phyloP scores from a whole-genome alignment of 2,329 filamentous ascomycete species.

The Ascochyta viciae-villosae region DNA sequence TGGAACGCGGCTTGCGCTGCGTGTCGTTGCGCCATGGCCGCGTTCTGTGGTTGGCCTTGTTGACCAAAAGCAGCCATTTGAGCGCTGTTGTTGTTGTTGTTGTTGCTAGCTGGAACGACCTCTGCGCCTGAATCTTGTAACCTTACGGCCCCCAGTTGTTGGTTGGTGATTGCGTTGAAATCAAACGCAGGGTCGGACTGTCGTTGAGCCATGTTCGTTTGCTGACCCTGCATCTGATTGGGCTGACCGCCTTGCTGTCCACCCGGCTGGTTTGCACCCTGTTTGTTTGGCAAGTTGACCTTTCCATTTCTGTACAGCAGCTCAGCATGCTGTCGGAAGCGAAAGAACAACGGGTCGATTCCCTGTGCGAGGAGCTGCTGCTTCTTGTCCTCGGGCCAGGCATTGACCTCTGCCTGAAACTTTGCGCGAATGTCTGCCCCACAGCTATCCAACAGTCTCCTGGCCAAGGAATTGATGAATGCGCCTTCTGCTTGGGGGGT shows the following conservation, averaged over 20 bases:
- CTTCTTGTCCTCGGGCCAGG: conserved; percentile 55
- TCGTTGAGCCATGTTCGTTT: conserved; percentile 38
- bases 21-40: conserved; percentile 39
- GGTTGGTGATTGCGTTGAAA: conserved; percentile 64
- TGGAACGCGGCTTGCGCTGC: conserved; percentile 32
- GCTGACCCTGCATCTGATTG: conserved; percentile 38
- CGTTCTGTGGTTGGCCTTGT: conserved; percentile 35
- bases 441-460: conserved; percentile 55
- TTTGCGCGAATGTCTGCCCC: conserved; percentile 58
- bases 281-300: conserved; percentile 20
- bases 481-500: conserved; percentile 30
- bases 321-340: conserved; percentile 59
- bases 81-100: conserved; percentile 58
- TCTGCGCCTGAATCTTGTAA: conserved; percentile 67
- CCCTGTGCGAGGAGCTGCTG: conserved; percentile 54
- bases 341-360: conserved; percentile 59
- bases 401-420: conserved; percentile 52
- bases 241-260: conserved; percentile 40
- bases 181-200: conserved; percentile 49
- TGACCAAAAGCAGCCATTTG: conserved; percentile 49
- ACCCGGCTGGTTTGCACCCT: conserved; percentile 24
- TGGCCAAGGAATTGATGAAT: conserved; percentile 54
- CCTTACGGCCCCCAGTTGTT: conserved; percentile 68
- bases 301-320: conserved; percentile 34
- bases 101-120: conserved; percentile 70